Conservation (phyloP, 2,329 filamentous ascomycete species). For the Fusarium setosum region DNA sequence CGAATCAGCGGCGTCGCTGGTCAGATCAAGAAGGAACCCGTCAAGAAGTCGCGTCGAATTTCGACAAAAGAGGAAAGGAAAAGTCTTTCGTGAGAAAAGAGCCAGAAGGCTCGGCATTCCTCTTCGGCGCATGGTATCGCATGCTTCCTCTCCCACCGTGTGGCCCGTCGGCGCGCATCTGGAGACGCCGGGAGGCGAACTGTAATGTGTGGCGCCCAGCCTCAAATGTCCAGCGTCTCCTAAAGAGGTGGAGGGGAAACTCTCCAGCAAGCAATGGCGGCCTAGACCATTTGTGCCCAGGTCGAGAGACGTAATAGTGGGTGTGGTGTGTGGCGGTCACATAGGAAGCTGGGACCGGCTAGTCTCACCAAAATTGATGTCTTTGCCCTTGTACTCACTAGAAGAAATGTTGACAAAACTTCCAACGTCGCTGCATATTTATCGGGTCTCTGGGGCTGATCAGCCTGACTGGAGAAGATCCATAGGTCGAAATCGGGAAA, state of each 20-base stretch:
- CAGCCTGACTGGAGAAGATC: slow-evolving; percentile 9
- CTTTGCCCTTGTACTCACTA: neutral
- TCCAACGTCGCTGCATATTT: slow-evolving; percentile 33
- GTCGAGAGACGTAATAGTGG: neutral
- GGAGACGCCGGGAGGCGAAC: slow-evolving; percentile 36
- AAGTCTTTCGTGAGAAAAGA: slow-evolving; percentile 20
- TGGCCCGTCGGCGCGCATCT: slow-evolving; percentile 28
- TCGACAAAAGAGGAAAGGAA: slow-evolving; percentile 5
- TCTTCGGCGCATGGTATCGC: slow-evolving; percentile 22
- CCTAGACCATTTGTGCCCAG: slow-evolving; percentile 15
- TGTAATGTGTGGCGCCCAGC: slow-evolving; percentile 34
- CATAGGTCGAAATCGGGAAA: slow-evolving; percentile 23
- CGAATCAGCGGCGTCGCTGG: slow-evolving; percentile 22
- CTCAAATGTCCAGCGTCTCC: slow-evolving; percentile 23
- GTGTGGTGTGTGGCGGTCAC: slow-evolving; percentile 1
- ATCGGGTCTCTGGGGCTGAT: slow-evolving; percentile 13
- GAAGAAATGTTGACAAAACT: neutral
- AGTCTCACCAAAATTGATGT: slow-evolving; percentile 1
- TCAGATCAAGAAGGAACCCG: slow-evolving; percentile 24
- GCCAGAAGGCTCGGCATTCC: slow-evolving; percentile 26
- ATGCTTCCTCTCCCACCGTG: slow-evolving; percentile 22
- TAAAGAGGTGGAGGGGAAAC: slow-evolving; percentile 7
- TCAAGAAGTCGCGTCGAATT: slow-evolving; percentile 9
- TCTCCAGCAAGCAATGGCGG: slow-evolving; percentile 13
- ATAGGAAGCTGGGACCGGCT: slow-evolving; percentile 5